Base-by-base conservation (phyloP, 768 basidiomycete genomes). In the Chalciporus sphaerocephalus region DNA sequence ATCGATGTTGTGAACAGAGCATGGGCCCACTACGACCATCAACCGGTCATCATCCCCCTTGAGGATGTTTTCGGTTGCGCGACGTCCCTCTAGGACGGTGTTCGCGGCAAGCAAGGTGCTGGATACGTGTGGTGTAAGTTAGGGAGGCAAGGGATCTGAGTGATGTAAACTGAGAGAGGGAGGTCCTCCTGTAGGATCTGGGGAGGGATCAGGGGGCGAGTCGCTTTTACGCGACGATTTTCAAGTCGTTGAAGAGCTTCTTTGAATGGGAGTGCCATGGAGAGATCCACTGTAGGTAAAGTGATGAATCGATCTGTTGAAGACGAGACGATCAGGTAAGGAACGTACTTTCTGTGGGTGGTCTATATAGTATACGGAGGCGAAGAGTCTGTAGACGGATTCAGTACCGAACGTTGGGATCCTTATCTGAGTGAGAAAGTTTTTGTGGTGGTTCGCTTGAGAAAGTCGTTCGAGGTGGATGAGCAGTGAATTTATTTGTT, bases 101-200 rank as follows among this genome's bases (percentile, higher is more conserved):
- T 94, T 84, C 1, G 92, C 93, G 17, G 87, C 79, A 58, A 75
- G 71, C 46, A 93, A 70, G 50, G 87, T 86, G 46, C 88, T 93
- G 42, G 11, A 51, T 36, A 37, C 50, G 35, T 40, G 42, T 49
- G 22, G 4, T 36, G 34, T 37, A 44, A 16, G 32, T 53, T 16
- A 51, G 22, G 23, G 11, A 18, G 34, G 4, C 5, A 37, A 17
- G 39, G 3, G 17, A 45, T 35, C 15, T 25, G 23, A 36, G 24
- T 34, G 8, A 15, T 10, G 20, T 4, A 38, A 5, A 35, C 80
- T 41, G 68, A 89, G 87, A 92, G 68, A 34, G 90, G 90, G n/a
- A 89, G 76, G 66, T 97, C 93, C 65, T 97, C 93, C 54, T 88
- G 87, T 2, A 97, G 76, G 50, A 97, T 95, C 61, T 94, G 92